Conservation (phyloP, 495 filamentous ascomycete species). For the Xylaria intraflava region DNA sequence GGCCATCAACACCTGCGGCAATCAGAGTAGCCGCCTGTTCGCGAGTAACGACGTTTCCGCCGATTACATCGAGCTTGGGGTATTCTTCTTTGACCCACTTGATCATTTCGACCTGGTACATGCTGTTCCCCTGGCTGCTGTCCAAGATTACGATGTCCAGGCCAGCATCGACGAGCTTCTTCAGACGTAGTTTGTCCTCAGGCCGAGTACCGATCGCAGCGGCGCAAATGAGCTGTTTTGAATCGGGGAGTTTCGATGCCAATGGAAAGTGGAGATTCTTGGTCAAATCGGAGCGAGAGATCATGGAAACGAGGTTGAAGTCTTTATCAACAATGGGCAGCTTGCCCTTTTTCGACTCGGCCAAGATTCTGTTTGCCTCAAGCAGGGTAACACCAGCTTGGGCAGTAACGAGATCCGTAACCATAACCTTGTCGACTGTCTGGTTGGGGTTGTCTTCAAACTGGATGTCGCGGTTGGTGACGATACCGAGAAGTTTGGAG, state of each 20-base stretch:
- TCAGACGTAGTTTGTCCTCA: conserved; percentile 80
- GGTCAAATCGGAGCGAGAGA: conserved; percentile 94
- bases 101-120: conserved; percentile 97
- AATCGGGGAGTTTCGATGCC: conserved; percentile 92
- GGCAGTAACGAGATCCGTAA: conserved; percentile 89
- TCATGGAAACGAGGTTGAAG: conserved; percentile 85
- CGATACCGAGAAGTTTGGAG: conserved; percentile 92
- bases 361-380: conserved; percentile 89
- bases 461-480: conserved; percentile 96
- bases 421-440: conserved; percentile 87
- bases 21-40: conserved; percentile 91
- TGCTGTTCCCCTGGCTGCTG: conserved; percentile 92
- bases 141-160: conserved; percentile 94
- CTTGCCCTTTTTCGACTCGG: conserved; percentile 97
- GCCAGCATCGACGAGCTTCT: conserved; percentile 85
- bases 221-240: conserved; percentile 94
- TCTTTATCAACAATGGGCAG: conserved; percentile 86
- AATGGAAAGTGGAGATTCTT: conserved; percentile 98
- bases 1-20: conserved; percentile 88
- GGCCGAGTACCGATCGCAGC: conserved; percentile 92
- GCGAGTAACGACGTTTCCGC: conserved; percentile 93
- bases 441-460: conserved; percentile 71
- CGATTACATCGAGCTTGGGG: conserved; percentile 87
- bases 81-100: conserved; percentile 84
- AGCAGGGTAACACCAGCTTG: conserved; percentile 72